These are phyloP conservation scores for Neoconidiobolus thromboides DNA, from an alignment of 371 early-diverging fungal genomes.

Conservation along the genomic window DNA sequence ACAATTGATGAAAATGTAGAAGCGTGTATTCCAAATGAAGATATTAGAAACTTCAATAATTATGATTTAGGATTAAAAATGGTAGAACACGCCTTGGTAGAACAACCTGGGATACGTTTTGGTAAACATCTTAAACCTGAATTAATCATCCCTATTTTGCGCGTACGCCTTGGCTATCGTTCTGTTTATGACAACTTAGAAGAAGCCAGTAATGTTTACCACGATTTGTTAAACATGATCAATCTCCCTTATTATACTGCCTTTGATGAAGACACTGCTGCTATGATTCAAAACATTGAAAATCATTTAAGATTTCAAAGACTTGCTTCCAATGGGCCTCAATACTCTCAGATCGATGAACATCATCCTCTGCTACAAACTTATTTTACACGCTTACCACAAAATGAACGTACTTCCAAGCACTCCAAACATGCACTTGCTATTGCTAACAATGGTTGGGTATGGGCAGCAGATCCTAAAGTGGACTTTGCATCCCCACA, in stretches of 20 bases:
- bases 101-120: conserved; percentile 11
- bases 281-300: conserved; percentile 50
- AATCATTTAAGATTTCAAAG: conserved; percentile 69
- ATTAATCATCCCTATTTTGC: conserved; percentile 16
- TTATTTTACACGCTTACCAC: conserved; percentile 66
- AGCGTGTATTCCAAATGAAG: conserved; percentile 72
- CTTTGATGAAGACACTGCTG: conserved; percentile 56
- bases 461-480: conserved; percentile 92
- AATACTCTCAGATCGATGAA: conserved; percentile 23
- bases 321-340: conserved; percentile 50
- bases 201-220: conserved; percentile 15
- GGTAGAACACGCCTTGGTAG: not conserved
- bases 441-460: conserved; percentile 95
- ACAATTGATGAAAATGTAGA: conserved; percentile 8
- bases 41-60: conserved; percentile 16
- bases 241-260: conserved; percentile 66
- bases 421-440: conserved; percentile 36
- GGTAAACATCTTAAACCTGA: conserved; percentile 17
- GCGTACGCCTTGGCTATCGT: not conserved
- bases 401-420: conserved; percentile 15
- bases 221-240: conserved; percentile 48
- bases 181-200: conserved; percentile 9
- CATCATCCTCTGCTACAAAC: conserved; percentile 67
- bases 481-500: conserved; percentile 74
- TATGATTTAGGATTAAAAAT: not conserved